phyloP scores from a whole-genome alignment of 805 yeast genomes.

The Jamesozyma jinghongensis region DNA sequence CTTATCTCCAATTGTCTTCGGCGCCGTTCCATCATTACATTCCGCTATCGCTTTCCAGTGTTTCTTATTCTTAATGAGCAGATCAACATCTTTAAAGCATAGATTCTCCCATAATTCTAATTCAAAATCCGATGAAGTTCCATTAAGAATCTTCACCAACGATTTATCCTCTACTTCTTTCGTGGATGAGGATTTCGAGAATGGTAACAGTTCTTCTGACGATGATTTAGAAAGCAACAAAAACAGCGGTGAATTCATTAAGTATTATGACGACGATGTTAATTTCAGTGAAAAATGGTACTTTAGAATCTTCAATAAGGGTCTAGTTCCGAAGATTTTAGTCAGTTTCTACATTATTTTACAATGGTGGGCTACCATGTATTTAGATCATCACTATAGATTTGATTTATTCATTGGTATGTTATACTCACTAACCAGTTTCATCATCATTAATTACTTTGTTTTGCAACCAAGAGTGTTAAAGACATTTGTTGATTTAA shows the following conservation, averaged over 20 bases:
- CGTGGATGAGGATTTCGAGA: neutral
- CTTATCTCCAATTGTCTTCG: conserved; percentile 60
- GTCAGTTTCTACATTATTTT: conserved; percentile 39
- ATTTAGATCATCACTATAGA: conserved; percentile 65
- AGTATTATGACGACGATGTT: conserved; percentile 12
- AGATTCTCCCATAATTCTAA: conserved; percentile 9
- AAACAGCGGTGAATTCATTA: conserved; percentile 3
- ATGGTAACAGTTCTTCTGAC: neutral
- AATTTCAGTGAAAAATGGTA: conserved; percentile 14
- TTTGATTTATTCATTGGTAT: conserved; percentile 51
- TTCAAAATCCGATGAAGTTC: neutral
- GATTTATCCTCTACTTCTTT: neutral
- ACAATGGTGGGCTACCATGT: conserved; percentile 73
- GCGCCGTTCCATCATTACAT: conserved; percentile 55
- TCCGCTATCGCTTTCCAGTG: conserved; percentile 55
- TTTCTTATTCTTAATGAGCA: conserved; percentile 36
- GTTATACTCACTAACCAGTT: conserved; percentile 40
- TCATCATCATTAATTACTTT: conserved; percentile 34
- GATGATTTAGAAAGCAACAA: neutral
- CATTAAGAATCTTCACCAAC: neutral
- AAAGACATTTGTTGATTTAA: conserved; percentile 23
- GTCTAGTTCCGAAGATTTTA: conserved; percentile 25
- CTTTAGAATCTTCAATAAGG: conserved; percentile 18
- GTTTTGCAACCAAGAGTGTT: conserved; percentile 31
- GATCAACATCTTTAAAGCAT: conserved; percentile 20